These are phyloP conservation scores for Arabidopsis hybrid DNA, from an alignment of 441 rosid genomes.

Conservation along the genomic window DNA sequence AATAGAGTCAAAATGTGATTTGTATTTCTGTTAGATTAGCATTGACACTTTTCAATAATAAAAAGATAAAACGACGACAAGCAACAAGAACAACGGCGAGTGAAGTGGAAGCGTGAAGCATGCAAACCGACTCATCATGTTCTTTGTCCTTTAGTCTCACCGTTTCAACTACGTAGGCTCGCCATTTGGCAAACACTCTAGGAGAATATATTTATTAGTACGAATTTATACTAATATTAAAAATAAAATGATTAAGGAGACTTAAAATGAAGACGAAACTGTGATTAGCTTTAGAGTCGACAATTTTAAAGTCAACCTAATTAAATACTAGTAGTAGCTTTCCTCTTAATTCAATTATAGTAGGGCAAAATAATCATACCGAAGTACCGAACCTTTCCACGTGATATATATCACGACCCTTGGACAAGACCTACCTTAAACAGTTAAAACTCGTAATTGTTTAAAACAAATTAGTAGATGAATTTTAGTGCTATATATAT, in stretches of 20 bases:
- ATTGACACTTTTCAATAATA: background rate
- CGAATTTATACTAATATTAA: background rate
- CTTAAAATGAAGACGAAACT: conserved; percentile 1
- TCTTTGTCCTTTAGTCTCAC: conserved; percentile 34
- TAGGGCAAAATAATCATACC: conserved; percentile 4
- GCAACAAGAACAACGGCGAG: conserved; percentile 41
- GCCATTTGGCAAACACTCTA: conserved; percentile 45
- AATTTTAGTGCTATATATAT: conserved; percentile 1
- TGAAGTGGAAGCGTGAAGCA: conserved; percentile 44
- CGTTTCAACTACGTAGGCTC: conserved; percentile 32
- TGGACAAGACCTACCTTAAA: background rate
- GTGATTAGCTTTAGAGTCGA: conserved; percentile 25
- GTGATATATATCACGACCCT: conserved; percentile 39
- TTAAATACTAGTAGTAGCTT: conserved; percentile 24
- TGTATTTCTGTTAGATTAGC: background rate
- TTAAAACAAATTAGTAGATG: background rate
- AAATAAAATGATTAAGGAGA: background rate
- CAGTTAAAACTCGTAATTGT: background rate
- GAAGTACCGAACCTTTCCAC: conserved; percentile 48
- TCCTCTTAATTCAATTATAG: conserved; percentile 7
- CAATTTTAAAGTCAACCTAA: conserved; percentile 35
- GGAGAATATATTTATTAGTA: background rate
- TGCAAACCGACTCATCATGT: conserved; percentile 50
- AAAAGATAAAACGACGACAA: conserved; percentile 25
- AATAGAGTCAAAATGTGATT: conserved; percentile 17